Evolutionary conservation across 2,329 filamentous ascomycete genomes (phyloP).

Genomic region (Fusarium liriodendri): DNA sequence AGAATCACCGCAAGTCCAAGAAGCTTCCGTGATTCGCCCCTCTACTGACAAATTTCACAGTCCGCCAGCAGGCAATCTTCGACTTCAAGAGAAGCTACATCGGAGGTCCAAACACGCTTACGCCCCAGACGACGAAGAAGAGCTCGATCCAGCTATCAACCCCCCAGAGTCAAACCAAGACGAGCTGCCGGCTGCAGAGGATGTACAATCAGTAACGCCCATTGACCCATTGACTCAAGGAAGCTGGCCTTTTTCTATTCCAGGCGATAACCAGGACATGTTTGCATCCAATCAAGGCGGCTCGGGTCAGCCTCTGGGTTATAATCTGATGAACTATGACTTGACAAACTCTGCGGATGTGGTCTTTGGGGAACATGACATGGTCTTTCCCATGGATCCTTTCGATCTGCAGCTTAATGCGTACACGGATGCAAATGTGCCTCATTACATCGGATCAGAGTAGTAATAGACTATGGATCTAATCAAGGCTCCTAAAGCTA

Average conservation of each 20-base stretch:
- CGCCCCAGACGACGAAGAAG: conserved; percentile 28
- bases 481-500: neutral
- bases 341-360: conserved; percentile 2
- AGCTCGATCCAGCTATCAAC: conserved; percentile 9
- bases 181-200: neutral
- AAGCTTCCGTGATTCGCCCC: too few species aligned
- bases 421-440: conserved; percentile 16
- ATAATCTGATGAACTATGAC: conserved; percentile 16
- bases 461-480: neutral
- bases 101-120: conserved; percentile 35
- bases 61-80: neutral
- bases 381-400: conserved; percentile 20
- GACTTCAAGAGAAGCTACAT: conserved; percentile 20
- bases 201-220: neutral
- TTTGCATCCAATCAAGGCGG: neutral
- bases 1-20: conserved; percentile 12
- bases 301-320: neutral
- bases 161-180: neutral
- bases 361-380: conserved; percentile 15
- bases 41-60: neutral
- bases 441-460: neutral
- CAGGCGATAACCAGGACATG: neutral
- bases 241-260: conserved; percentile 17
- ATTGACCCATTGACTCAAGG: neutral
- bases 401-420: conserved; percentile 35